Conservation (phyloP, 768 basidiomycete species). For the Boletus speciosus region DNA sequence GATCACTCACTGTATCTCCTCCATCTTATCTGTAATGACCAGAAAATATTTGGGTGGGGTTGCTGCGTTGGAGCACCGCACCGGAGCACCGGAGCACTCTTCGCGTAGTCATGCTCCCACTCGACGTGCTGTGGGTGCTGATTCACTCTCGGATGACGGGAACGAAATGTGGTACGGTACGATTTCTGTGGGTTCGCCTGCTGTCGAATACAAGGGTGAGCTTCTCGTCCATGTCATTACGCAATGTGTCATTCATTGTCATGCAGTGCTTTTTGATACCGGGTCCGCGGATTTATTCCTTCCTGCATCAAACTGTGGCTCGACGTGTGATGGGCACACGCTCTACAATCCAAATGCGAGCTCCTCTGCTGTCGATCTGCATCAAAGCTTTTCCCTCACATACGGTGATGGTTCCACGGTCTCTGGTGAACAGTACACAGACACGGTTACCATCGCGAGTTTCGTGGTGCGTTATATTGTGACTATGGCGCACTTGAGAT, state of each 20-base stretch:
- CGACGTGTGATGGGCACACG: constrained; percentile 33
- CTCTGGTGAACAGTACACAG: constrained; percentile 37
- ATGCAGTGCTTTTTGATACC: constrained; percentile 33
- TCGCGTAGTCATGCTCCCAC: not conserved
- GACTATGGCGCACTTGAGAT: not conserved
- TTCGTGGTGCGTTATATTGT: constrained; percentile 10
- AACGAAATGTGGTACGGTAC: constrained; percentile 24
- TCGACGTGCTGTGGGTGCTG: constrained; percentile 7
- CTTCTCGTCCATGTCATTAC: not conserved
- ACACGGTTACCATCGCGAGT: constrained; percentile 39
- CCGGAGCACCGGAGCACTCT: not conserved
- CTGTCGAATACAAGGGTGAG: constrained; percentile 19
- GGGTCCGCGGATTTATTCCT: constrained; percentile 35
- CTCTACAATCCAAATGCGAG: constrained; percentile 35
- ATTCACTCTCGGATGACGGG: constrained; percentile 13
- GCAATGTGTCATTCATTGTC: not conserved
- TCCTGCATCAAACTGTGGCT: constrained; percentile 26
- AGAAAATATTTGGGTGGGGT: constrained; percentile 21
- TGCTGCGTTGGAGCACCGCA: constrained; percentile 3
- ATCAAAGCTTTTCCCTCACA: constrained; percentile 30
- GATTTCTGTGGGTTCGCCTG: constrained; percentile 24
- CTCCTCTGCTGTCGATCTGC: constrained; percentile 26
- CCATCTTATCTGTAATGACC: constrained; percentile 2
- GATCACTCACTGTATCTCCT: not conserved
- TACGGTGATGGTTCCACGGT: constrained; percentile 46